Evolutionary conservation across 768 basidiomycete genomes (phyloP).

Genomic region (Clitopilus passeckerianus): DNA sequence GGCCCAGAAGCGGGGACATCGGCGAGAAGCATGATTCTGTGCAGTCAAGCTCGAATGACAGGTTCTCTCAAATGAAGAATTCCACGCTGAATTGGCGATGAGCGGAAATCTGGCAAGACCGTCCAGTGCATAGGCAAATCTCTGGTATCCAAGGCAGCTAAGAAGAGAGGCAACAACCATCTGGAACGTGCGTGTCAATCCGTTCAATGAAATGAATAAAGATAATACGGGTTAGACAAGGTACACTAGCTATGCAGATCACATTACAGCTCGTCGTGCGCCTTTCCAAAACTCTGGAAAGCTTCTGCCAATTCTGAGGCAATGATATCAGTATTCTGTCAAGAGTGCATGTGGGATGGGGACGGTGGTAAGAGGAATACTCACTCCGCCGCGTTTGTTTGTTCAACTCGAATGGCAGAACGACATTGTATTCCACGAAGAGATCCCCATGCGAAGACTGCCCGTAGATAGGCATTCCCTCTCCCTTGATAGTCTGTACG

Average conservation of each 20-base stretch:
- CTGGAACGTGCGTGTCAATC: background rate
- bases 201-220: background rate
- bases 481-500: constrained; percentile 79
- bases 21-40: background rate
- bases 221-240: background rate
- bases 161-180: background rate
- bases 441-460: constrained; percentile 69
- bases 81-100: no score
- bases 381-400: constrained; percentile 69
- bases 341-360: constrained; percentile 2
- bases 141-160: background rate
- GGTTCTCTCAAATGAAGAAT: no score
- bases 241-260: background rate
- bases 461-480: constrained; percentile 83
- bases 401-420: constrained; percentile 74
- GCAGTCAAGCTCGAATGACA: no score
- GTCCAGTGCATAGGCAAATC: background rate
- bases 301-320: constrained; percentile 18
- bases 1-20: background rate
- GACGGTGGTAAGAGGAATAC: constrained; percentile 22
- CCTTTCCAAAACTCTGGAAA: constrained; percentile 13
- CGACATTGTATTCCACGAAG: constrained; percentile 90
- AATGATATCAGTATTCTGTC: constrained; percentile 1
- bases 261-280: constrained; percentile 20
- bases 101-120: no score